Conservation (phyloP, 2,329 filamentous ascomycete species). For the Cordyceps fumosorosea region DNA sequence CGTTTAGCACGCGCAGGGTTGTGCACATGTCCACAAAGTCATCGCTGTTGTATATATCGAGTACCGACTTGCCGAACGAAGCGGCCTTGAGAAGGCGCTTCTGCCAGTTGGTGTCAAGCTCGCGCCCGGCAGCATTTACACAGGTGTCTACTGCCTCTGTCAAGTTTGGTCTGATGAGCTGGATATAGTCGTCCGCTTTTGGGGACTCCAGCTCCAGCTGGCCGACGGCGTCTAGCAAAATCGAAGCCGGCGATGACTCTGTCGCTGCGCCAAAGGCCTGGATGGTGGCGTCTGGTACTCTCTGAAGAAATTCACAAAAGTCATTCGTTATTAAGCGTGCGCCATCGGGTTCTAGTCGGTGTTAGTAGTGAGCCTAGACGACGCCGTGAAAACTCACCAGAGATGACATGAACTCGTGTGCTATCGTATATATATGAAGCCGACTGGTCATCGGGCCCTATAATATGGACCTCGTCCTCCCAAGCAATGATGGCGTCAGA, state of each 20-base stretch:
- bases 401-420: slow-evolving; percentile 78
- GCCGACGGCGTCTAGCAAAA: slow-evolving; percentile 87
- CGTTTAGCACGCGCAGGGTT: slow-evolving; percentile 84
- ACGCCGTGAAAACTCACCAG: slow-evolving; percentile 43
- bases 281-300: slow-evolving; percentile 78
- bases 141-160: slow-evolving; percentile 92
- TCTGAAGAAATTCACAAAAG: slow-evolving; percentile 95
- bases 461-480: slow-evolving; percentile 95
- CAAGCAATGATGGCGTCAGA: slow-evolving; percentile 92
- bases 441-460: slow-evolving; percentile 75
- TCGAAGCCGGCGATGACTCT: slow-evolving; percentile 80
- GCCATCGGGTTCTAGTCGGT: slow-evolving; percentile 61
- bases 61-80: slow-evolving; percentile 93
- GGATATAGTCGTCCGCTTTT: slow-evolving; percentile 96
- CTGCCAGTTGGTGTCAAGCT: slow-evolving; percentile 87
- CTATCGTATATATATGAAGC: slow-evolving; percentile 83
- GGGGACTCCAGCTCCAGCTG: slow-evolving; percentile 90
- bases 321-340: slow-evolving; percentile 85
- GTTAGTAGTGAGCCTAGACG: slow-evolving; percentile 12
- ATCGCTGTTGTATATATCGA: slow-evolving; percentile 96
- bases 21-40: slow-evolving; percentile 99
- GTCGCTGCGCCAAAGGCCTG: slow-evolving; percentile 87
- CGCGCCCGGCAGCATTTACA: slow-evolving; percentile 86
- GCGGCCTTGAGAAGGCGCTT: slow-evolving; percentile 94
- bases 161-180: slow-evolving; percentile 79